Evolutionary conservation across 2,329 filamentous ascomycete genomes (phyloP).

Genomic region (Mollisiaceae sp.): DNA sequence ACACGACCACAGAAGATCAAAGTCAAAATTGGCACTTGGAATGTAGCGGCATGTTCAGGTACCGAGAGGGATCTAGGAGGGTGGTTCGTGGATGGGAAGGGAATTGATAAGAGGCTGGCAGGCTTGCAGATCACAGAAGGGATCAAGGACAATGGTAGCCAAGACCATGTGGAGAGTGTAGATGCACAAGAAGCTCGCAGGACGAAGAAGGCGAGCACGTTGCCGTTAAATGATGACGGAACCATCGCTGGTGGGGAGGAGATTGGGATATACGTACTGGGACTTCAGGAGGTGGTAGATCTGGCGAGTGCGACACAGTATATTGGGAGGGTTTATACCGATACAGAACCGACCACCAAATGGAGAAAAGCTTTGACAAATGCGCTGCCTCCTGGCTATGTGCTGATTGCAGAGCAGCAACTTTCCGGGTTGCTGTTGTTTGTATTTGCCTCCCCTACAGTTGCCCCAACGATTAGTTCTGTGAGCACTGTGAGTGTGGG

Average conservation of each 20-base stretch:
- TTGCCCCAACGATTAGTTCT: conserved; percentile 76
- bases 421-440: conserved; percentile 84
- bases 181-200: conserved; percentile 53
- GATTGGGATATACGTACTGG: conserved; percentile 89
- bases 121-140: conserved; percentile 55
- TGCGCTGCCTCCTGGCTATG: conserved; percentile 77
- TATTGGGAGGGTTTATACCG: conserved; percentile 72
- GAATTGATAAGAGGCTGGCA: conserved; percentile 67
- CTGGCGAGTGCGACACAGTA: conserved; percentile 81
- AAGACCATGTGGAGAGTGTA: conserved; percentile 49
- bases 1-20: conserved; percentile 74
- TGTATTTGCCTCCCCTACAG: conserved; percentile 80
- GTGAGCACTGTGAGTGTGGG: conserved; percentile 84
- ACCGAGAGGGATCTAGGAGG: conserved; percentile 85
- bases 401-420: conserved; percentile 79
- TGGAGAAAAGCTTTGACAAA: conserved; percentile 81
- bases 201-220: conserved; percentile 44
- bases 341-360: conserved; percentile 71
- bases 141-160: conserved; percentile 39
- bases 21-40: conserved; percentile 95
- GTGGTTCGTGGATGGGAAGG: conserved; percentile 86
- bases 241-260: conserved; percentile 63
- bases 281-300: conserved; percentile 91
- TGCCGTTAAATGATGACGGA: conserved; percentile 51
- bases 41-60: conserved; percentile 83